Percentiles rank a stretch among this genome's conserved stretches.
Evolutionary conservation across 2,329 filamentous ascomycete species (phyloP).

Genomic region (Fusarium sp.): DNA sequence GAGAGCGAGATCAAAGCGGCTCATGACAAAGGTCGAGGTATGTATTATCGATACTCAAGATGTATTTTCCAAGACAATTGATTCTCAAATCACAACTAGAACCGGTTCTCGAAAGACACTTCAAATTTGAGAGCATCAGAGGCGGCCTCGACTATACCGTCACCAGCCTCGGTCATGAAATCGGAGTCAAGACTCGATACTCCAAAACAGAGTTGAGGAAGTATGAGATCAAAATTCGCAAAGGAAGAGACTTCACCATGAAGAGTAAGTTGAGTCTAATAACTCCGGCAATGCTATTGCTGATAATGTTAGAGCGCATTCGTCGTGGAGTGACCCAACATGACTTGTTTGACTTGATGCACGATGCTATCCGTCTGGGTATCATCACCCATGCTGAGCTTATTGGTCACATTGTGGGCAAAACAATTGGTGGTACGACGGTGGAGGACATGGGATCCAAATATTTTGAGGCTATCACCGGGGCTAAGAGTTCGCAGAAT

Average conservation of each 20-base stretch:
- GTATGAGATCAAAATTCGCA: slow-evolving; percentile 3
- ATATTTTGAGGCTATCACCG: slow-evolving; percentile 14
- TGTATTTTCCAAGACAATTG: fast-evolving
- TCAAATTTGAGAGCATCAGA: slow-evolving; percentile 6
- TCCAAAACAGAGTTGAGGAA: neutral
- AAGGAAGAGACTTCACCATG: slow-evolving; percentile 4
- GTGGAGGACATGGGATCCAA: slow-evolving; percentile 11
- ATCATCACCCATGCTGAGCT: slow-evolving; percentile 3
- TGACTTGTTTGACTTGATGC: slow-evolving; percentile 13
- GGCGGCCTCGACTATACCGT: slow-evolving; percentile 8
- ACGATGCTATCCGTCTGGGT: slow-evolving; percentile 4
- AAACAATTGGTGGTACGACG: slow-evolving; percentile 2
- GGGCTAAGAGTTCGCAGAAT: neutral
- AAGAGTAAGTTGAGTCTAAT: neutral
- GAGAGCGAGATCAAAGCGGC: neutral
- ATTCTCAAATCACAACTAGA: fast-evolving
- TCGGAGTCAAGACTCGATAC: slow-evolving; percentile 4
- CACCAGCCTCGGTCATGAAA: slow-evolving; percentile 2
- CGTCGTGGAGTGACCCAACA: slow-evolving; percentile 6
- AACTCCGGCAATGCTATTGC: neutral
- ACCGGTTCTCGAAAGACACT: neutral
- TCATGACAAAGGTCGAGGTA: neutral
- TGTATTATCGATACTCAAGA: fast-evolving
- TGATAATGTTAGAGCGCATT: neutral
- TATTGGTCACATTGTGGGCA: neutral